phyloP scores from a whole-genome alignment of 306 rosid genomes.

The Oxytropis ochrocephala region DNA sequence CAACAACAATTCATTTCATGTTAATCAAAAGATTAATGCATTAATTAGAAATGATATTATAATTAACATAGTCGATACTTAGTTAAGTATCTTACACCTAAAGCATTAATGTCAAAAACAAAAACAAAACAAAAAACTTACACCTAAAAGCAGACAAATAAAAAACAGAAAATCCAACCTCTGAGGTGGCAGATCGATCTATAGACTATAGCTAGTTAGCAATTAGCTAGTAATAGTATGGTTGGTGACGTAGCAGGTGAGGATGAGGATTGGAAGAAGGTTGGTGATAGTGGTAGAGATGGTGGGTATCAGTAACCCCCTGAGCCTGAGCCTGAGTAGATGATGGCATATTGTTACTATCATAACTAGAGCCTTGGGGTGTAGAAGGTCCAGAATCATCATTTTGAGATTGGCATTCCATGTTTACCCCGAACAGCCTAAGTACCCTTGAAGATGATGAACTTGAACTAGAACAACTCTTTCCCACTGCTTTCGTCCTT shows the following conservation, averaged over 20 bases:
- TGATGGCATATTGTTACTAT: constrained; percentile 26
- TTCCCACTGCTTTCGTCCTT: constrained; percentile 42
- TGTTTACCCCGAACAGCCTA: constrained; percentile 87
- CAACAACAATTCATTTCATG: neutral
- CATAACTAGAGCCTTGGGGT: constrained; percentile 31
- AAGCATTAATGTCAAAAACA: too few species aligned
- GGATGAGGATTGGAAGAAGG: constrained; percentile 25
- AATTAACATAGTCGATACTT: constrained; percentile 18
- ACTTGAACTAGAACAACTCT: constrained; percentile 15
- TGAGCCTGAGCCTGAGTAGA: too few species aligned
- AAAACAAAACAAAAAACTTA: too few species aligned
- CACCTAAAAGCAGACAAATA: neutral
- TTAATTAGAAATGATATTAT: neutral
- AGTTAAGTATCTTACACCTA: constrained; percentile 22
- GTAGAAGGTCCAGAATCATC: constrained; percentile 45
- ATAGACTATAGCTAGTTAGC: too few species aligned
- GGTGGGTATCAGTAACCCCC: constrained; percentile 24
- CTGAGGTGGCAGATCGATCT: neutral
- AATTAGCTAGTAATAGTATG: constrained; percentile 20
- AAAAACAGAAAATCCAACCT: neutral
- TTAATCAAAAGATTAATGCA: neutral
- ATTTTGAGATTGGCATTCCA: constrained; percentile 65
- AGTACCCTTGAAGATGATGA: constrained; percentile 52
- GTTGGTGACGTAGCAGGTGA: constrained; percentile 61
- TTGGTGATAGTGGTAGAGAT: constrained; percentile 27